These are phyloP conservation scores for Dactylellina cionopaga DNA, from an alignment of 2,329 filamentous ascomycete genomes.

Conservation along the genomic window DNA sequence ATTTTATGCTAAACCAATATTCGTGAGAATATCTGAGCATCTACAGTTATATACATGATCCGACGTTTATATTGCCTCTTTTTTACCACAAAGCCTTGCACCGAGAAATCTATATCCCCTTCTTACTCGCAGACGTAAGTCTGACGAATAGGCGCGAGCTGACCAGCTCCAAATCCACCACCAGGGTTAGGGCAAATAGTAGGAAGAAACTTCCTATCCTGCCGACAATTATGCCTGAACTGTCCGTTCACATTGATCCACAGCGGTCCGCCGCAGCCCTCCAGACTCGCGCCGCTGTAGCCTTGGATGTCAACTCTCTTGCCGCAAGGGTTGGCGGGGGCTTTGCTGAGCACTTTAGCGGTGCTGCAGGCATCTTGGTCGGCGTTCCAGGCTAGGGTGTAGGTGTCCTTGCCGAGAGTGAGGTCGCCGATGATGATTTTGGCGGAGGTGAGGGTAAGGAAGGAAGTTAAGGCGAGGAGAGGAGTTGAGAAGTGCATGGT, in stretches of 20 bases:
- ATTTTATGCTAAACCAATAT: too few species aligned
- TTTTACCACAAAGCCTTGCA: too few species aligned
- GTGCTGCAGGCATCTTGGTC: not conserved
- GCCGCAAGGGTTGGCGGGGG: not conserved
- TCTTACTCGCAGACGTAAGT: slow-evolving; percentile 11
- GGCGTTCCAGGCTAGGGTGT: slow-evolving; percentile 7
- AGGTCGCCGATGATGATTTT: slow-evolving; percentile 14
- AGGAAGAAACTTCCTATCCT: not conserved
- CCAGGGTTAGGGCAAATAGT: slow-evolving; percentile 5
- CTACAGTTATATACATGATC: too few species aligned
- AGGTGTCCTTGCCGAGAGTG: not conserved
- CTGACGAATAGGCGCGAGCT: slow-evolving; percentile 1
- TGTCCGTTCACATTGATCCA: slow-evolving; percentile 7
- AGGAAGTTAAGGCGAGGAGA: not conserved
- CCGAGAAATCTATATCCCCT: too few species aligned
- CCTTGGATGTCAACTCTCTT: not conserved
- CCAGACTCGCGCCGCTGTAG: not conserved
- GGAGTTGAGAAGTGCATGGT: not conserved
- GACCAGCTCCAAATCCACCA: slow-evolving; percentile 2
- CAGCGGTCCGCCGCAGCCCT: slow-evolving; percentile 7
- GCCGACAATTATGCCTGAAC: slow-evolving; percentile 1
- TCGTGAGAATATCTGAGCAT: too few species aligned
- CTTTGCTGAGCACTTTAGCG: not conserved
- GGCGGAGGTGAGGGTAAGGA: not conserved
- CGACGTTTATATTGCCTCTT: too few species aligned